phyloP scores from a whole-genome alignment of 2,329 filamentous ascomycete genomes.

The Fusarium buharicum region DNA sequence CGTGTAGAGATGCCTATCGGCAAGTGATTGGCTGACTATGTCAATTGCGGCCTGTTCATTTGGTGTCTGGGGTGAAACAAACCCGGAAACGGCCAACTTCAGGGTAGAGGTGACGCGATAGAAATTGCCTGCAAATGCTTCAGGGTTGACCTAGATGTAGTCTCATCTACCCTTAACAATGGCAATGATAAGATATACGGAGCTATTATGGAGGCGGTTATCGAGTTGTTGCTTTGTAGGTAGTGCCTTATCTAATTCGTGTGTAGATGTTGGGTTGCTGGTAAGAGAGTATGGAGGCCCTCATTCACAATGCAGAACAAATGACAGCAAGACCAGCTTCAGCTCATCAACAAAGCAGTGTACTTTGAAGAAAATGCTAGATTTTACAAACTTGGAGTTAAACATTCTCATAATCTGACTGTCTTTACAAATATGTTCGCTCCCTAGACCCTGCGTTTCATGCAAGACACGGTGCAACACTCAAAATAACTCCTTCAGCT shows the following conservation, averaged over 20 bases:
- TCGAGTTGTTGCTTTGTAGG: not conserved
- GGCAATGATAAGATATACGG: not conserved
- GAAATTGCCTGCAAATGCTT: not conserved
- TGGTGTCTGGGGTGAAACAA: not conserved
- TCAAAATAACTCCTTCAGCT: not conserved
- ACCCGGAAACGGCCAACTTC: not conserved
- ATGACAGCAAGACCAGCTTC: no score
- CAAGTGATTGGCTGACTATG: not conserved
- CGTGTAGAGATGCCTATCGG: no score
- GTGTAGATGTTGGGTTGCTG: not conserved
- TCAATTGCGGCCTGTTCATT: not conserved
- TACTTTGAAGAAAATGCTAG: no score
- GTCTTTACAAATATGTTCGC: not conserved
- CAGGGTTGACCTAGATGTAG: not conserved
- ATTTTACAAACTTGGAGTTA: no score
- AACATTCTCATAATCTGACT: no score
- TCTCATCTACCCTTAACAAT: not conserved
- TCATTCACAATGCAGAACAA: no score
- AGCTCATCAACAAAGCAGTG: no score
- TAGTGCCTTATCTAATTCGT: no score
- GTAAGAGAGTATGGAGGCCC: no score
- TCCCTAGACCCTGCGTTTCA: not conserved
- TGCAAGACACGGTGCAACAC: not conserved
- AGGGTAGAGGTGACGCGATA: conserved; percentile 5
- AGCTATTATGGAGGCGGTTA: not conserved